Base-by-base conservation (phyloP, 2,329 filamentous ascomycete species). In the Cordyceps sp. region DNA sequence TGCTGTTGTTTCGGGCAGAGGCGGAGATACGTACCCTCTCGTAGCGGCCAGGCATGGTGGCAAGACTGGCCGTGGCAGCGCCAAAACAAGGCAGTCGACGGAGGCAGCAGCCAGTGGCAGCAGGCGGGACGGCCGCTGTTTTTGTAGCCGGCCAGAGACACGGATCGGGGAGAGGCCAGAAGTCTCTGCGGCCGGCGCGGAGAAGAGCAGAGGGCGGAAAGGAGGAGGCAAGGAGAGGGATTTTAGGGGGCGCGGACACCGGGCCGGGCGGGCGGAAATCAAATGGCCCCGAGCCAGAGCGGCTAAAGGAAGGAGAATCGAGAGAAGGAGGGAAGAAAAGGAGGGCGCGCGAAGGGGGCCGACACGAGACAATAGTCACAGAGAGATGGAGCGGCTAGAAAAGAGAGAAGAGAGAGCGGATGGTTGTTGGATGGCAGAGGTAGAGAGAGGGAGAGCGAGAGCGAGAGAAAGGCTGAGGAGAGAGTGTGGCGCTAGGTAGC, bases 41-140 rank as follows among this genome's bases (percentile, higher is more conserved):
- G 48, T 76, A 76, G 31, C 63, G 55, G 41, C 59, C 60, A 38
- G 67, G 47, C 67, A 72, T 72, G 42, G 46, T 55, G 50, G 37
- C 26, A 16, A 30, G 27, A 9, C n/a, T 25, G 22, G 26, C 17
- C 29, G 22, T 21, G 23, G 33, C 35, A 30, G 19, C n/a, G 21
- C n/a, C 7, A 31, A 8, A 18, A 17, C 12, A 19, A n/a, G 29
- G n/a, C n/a, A n/a, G n/a, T n/a, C n/a, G 21, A 16, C 10, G 3
- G 13, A 13, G 12, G 16, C 19, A 13, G 13, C 19, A n/a, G 12
- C 12, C 18, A 5, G 12, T 14, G 10, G 3, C 7, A 22, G 19
- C 19, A 19, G n/a, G 15, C 15, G 18, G 19, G 19, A 21, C 18
- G 10, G 19, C 28, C 19, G 19, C 27, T 20, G 17, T 21, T 8